Percentiles rank a stretch among this genome's conserved stretches.
phyloP scores from a whole-genome alignment of 2,329 filamentous ascomycete genomes.

The Mollisia scopiformis region DNA sequence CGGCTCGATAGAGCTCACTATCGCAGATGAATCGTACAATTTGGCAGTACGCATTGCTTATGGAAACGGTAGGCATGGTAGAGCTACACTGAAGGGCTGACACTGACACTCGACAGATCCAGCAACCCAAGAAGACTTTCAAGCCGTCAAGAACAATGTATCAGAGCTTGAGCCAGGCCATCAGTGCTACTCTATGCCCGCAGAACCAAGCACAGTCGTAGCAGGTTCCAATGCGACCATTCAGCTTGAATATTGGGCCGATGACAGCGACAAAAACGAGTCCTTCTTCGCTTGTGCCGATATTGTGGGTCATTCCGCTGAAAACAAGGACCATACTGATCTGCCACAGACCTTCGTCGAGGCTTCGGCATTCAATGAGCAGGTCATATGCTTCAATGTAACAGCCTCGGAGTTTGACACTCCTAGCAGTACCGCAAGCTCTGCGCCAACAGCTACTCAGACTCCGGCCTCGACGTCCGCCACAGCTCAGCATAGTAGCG shows the following conservation, averaged over 20 bases:
- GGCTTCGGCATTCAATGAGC: slow-evolving; percentile 26
- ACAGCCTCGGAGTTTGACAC: slow-evolving; percentile 19
- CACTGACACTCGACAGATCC: slow-evolving; percentile 38
- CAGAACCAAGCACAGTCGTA: slow-evolving; percentile 39
- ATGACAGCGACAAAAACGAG: slow-evolving; percentile 44
- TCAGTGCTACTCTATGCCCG: slow-evolving; percentile 46
- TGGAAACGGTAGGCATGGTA: slow-evolving; percentile 44
- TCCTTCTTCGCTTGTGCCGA: slow-evolving; percentile 55
- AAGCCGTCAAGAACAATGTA: slow-evolving; percentile 40
- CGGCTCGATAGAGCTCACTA: slow-evolving; percentile 56
- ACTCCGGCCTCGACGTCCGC: slow-evolving; percentile 4
- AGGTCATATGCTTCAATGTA: slow-evolving; percentile 23
- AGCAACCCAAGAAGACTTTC: slow-evolving; percentile 45
- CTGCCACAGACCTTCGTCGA: slow-evolving; percentile 41
- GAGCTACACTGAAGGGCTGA: background rate
- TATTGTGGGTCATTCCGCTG: slow-evolving; percentile 37
- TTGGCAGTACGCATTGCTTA: slow-evolving; percentile 58
- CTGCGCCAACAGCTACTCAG: background rate
- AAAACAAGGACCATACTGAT: background rate
- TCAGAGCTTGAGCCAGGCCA: slow-evolving; percentile 47
- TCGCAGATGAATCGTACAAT: slow-evolving; percentile 59
- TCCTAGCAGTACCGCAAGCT: slow-evolving; percentile 1
- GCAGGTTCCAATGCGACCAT: slow-evolving; percentile 51
- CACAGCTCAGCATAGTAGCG: background rate
- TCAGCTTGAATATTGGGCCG: slow-evolving; percentile 50